Conservation (phyloP, 805 yeast species). For the Komagataella populi region DNA sequence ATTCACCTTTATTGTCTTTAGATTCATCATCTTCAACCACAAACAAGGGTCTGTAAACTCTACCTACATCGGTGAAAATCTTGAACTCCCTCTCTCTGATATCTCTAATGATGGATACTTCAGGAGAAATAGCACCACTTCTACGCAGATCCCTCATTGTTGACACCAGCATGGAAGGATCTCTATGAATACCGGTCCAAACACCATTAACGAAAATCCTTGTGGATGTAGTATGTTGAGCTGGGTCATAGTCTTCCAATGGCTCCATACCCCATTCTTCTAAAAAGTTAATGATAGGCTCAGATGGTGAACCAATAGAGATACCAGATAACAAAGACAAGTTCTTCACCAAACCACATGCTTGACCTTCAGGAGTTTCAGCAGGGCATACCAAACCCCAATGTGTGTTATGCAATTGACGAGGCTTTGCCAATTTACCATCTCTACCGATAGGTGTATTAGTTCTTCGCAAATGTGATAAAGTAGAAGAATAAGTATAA, state of each 20-base stretch:
- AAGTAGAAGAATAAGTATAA: conserved; percentile 96
- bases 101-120: conserved; percentile 93
- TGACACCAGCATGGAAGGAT: conserved; percentile 83
- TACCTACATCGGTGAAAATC: conserved; percentile 96
- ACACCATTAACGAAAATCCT: conserved; percentile 96
- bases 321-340: conserved; percentile 94
- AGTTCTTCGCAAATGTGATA: conserved; percentile 97
- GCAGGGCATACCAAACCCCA: conserved; percentile 99
- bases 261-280: conserved; percentile 99
- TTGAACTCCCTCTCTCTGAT: conserved; percentile 93
- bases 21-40: conserved; percentile 80
- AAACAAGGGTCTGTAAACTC: conserved; percentile 94
- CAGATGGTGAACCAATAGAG: conserved; percentile 95
- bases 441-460: conserved; percentile 99
- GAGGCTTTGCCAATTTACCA: conserved; percentile 97
- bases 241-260: conserved; percentile 88
- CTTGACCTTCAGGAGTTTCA: conserved; percentile 99
- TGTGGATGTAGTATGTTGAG: conserved; percentile 80
- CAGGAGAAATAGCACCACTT: conserved; percentile 90
- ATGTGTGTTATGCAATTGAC: conserved; percentile 97
- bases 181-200: conserved; percentile 98
- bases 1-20: conserved; percentile 57
- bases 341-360: conserved; percentile 97
- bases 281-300: conserved; percentile 81
- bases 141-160: conserved; percentile 88